Percentiles rank a stretch among this genome's conserved stretches.
phyloP scores from a whole-genome alignment of 139 green algal species.

The Chlamydomonas sp. region DNA sequence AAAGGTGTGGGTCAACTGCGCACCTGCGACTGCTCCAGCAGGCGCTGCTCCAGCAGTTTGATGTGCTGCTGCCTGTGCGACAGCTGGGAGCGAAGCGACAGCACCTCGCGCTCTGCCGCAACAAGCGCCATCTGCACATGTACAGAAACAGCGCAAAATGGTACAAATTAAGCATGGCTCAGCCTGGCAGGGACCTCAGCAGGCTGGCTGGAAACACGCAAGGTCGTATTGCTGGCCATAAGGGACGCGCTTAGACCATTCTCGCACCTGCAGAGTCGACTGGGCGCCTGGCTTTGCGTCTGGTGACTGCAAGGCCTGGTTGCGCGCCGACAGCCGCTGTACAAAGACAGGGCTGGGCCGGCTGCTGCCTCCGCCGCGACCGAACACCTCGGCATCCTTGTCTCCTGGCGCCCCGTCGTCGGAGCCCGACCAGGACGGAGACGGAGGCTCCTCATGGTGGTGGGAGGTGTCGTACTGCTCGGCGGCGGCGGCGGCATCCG shows the following conservation, averaged over 20 bases:
- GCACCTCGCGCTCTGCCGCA: constrained; percentile 28
- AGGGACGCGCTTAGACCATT: too few relatives aligned
- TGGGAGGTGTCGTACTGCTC: too few relatives aligned
- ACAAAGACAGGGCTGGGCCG: background rate
- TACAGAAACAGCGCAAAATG: background rate
- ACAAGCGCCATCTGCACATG: constrained; percentile 5
- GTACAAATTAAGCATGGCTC: background rate
- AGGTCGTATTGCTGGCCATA: background rate
- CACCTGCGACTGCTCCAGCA: constrained; percentile 37
- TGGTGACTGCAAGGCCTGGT: background rate
- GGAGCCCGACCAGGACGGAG: too few relatives aligned
- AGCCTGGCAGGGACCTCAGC: background rate
- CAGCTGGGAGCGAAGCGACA: constrained; percentile 37
- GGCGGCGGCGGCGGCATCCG: too few relatives aligned
- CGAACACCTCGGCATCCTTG: background rate
- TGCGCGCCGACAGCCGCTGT: background rate
- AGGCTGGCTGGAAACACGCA: background rate
- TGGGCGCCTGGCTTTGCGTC: background rate
- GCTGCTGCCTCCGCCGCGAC: background rate
- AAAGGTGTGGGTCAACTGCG: background rate
- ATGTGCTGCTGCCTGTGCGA: constrained; percentile 38
- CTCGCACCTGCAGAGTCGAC: constrained; percentile 25
- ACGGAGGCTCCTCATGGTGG: too few relatives aligned
- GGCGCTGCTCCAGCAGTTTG: constrained; percentile 34
- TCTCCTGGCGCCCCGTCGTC: too few relatives aligned